A percentile compares a stretch with the other conserved stretches of the same genome.
Evolutionary conservation across 2,329 filamentous ascomycete species (phyloP).

Genomic region (Fusarium sterilihyphosum): DNA sequence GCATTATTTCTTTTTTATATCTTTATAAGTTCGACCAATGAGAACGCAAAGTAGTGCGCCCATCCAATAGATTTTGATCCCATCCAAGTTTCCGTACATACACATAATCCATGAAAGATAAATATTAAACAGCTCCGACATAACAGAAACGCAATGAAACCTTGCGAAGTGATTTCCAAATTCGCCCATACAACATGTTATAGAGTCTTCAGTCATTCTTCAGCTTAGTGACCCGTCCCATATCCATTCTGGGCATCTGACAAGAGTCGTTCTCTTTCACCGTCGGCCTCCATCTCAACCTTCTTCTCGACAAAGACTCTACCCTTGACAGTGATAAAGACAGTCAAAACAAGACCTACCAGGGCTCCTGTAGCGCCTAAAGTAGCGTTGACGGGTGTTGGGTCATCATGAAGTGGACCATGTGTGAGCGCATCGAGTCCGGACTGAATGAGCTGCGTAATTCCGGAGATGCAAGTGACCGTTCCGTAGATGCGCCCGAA

Average conservation of each 20-base stretch:
- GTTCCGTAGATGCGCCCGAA: constrained; percentile 84
- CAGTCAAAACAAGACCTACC: neutral
- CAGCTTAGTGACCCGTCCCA: neutral
- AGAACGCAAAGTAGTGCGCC: neutral
- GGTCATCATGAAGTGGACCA: constrained; percentile 15
- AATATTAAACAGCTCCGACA: neutral
- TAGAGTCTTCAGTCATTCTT: neutral
- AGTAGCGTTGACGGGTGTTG: constrained; percentile 11
- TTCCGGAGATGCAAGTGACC: constrained; percentile 76
- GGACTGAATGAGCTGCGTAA: constrained; percentile 77
- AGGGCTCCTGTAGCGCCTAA: constrained; percentile 11
- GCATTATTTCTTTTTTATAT: neutral
- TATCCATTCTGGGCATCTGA: constrained; percentile 12
- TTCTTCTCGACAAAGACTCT: constrained; percentile 27
- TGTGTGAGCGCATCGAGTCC: constrained; percentile 74
- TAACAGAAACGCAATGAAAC: no score
- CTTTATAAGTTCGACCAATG: neutral
- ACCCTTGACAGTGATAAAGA: constrained; percentile 17
- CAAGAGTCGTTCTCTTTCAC: constrained; percentile 26
- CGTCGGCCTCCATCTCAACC: constrained; percentile 15
- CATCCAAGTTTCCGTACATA: no score
- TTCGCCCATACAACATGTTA: fast-evolving
- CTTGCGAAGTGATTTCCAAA: neutral
- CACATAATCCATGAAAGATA: no score
- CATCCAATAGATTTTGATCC: neutral